Evolutionary conservation across 768 basidiomycete species (phyloP), one percentile per base, ranked within the genome.

Genomic region (Agaricus sinodeliciosus): DNA sequence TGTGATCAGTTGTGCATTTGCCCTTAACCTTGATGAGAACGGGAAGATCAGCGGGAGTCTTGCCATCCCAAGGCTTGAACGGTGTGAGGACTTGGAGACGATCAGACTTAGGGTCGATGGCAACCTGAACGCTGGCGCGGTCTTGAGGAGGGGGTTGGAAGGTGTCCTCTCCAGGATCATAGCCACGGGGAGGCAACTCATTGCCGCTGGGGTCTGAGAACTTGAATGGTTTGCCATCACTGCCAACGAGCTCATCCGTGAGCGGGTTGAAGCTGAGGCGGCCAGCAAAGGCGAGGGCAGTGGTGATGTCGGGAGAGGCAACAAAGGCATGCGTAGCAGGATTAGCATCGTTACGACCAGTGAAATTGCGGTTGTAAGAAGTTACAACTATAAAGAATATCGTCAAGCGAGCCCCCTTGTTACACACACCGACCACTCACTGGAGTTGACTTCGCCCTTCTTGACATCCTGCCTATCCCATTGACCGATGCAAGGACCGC

Each of bases 311-410:
- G 40, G 90, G 92, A 31, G 92, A 93, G 37, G 92, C 86, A 63
- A 95, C 92, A 65, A 94, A 95, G 45, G 92, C 90, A 71, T 98
- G 96, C 28, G 96, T 99, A 57, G 94, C 94, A 18, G 95, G 94
- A 82, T 99, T 98, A 62, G 96, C 94, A 64, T 98, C 96, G 71
- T 99, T 99, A 66, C 96, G 93, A 54, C 95, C 96, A 60, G 96
- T 98, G 78, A 99, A 99, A 85, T 99, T 99, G 69, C 96, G 94
- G 85, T 99, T 99, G 82, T 99, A 99, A 16, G 94, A 97, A 48
- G 95, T 95, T 72, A 99, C 91, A 78, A 98, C 90, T 92, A 19
- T 36, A 47, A 55, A 31, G 31, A 31, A 55, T 37, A 34, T 12
- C 2, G 42, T 64, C 4, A 65, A 54, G 27, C 26, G 7, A n/a